Conservation (phyloP, 352 stramenopile species). For the Thraustotheca clavata region DNA sequence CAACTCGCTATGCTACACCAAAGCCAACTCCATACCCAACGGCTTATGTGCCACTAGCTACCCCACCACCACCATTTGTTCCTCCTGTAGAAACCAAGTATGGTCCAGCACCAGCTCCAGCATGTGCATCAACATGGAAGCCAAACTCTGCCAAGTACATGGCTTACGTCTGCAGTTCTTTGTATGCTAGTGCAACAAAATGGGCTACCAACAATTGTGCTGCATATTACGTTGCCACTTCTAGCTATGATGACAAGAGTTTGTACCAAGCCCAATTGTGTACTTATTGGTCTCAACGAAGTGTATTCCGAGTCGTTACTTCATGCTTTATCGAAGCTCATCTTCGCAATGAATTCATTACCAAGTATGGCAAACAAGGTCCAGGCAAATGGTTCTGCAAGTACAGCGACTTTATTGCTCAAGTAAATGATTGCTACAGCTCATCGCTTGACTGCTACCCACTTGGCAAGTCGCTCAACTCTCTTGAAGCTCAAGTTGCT, state of each 20-base stretch:
- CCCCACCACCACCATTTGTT: slow-evolving; percentile 14
- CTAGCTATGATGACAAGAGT: slow-evolving; percentile 13
- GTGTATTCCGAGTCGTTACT: slow-evolving; percentile 22
- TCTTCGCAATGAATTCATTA: slow-evolving; percentile 20
- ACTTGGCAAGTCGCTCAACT: slow-evolving; percentile 15
- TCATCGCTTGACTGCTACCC: slow-evolving; percentile 18
- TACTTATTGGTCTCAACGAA: slow-evolving; percentile 21
- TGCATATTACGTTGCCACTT: slow-evolving; percentile 17
- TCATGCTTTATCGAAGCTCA: slow-evolving; percentile 23
- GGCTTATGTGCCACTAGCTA: neutral
- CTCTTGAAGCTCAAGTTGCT: slow-evolving; percentile 6
- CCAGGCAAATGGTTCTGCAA: slow-evolving; percentile 22
- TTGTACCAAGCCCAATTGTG: slow-evolving; percentile 21
- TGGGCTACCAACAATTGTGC: slow-evolving; percentile 21
- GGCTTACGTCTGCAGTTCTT: slow-evolving; percentile 11
- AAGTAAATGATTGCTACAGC: slow-evolving; percentile 21
- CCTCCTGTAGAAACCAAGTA: slow-evolving; percentile 9
- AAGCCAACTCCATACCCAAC: slow-evolving; percentile 9
- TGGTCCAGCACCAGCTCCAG: slow-evolving; percentile 10
- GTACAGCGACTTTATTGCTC: slow-evolving; percentile 17
- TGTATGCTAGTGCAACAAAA: slow-evolving; percentile 14
- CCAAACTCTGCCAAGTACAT: slow-evolving; percentile 22
- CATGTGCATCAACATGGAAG: slow-evolving; percentile 18
- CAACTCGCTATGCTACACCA: neutral
- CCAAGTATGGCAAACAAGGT: slow-evolving; percentile 20